Conservation (phyloP, 2,329 filamentous ascomycete species). For the Beauveria scarabaeidicola region DNA sequence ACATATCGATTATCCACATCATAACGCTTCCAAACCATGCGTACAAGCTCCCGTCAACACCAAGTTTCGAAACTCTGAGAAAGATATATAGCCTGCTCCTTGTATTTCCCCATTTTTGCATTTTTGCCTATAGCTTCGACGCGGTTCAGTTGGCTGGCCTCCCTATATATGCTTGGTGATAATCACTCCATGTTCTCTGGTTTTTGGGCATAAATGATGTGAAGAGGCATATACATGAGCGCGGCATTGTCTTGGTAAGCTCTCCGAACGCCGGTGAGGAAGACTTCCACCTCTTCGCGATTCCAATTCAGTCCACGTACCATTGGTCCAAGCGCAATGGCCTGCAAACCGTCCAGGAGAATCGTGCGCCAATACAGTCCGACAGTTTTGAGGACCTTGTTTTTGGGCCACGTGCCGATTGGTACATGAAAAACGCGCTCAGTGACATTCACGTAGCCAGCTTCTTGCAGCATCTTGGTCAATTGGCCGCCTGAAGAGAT, state of each 20-base stretch:
- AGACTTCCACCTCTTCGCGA: slow-evolving; percentile 38
- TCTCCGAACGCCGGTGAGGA: slow-evolving; percentile 38
- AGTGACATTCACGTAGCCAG: slow-evolving; percentile 44
- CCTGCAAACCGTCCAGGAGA: slow-evolving; percentile 40
- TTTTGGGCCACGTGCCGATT: slow-evolving; percentile 46
- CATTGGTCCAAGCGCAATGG: slow-evolving; percentile 43
- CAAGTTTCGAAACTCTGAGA: not conserved
- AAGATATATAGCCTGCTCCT: not conserved
- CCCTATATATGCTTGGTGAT: not conserved
- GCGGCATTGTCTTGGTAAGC: slow-evolving; percentile 37
- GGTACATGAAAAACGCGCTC: slow-evolving; percentile 43
- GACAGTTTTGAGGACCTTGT: slow-evolving; percentile 41
- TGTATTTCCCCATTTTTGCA: not conserved
- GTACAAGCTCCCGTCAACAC: not conserved
- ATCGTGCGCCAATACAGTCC: slow-evolving; percentile 44
- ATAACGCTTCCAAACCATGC: not conserved
- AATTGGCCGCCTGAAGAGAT: slow-evolving; percentile 33
- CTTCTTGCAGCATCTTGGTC: slow-evolving; percentile 37
- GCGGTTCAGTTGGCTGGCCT: not conserved
- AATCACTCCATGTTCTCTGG: slow-evolving; percentile 21
- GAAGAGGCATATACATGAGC: slow-evolving; percentile 47
- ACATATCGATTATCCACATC: not conserved
- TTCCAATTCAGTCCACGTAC: slow-evolving; percentile 41
- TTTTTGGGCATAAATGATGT: slow-evolving; percentile 47
- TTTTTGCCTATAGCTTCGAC: not conserved